Evolutionary conservation across 2,329 filamentous ascomycete genomes (phyloP), one percentile per base, ranked within the genome.

Genomic region (Chaetomiaceae sp.): DNA sequence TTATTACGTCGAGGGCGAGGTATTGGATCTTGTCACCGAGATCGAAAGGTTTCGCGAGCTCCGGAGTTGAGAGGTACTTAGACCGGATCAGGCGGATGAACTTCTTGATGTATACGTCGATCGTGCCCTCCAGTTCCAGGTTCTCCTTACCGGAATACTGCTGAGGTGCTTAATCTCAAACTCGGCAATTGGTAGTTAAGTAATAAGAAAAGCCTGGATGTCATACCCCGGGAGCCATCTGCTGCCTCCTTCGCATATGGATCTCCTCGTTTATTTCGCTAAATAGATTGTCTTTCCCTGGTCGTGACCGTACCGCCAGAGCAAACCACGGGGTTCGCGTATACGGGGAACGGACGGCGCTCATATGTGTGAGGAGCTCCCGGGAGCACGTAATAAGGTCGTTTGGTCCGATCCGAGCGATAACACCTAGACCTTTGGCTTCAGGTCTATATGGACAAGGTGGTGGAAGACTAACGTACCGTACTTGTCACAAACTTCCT

Each of bases 71-170:
- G 21, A 72, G 60, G 58, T 76, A 78, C 49, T 73, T 75, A 20
- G 57, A 61, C 36, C 73, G 69, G 53, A 83, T 73, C 9, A 81
- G 68, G 13, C 68, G 59, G 27, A 82, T 57, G 3, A 81, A 64
- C 34, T 74, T 70, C 50, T 62, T 60, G 38, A 80, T 66, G 40
- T 75, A 71, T 9, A 62, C 57, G 56, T 83, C 75, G 48, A 83
- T 72, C n/a, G 72, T 68, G 10, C 64, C 56, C 60, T 82, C 79
- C 14, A 81, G 63, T 2, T 66, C 66, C 5, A 70, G 67, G 51
- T 79, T 79, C 45, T 81, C 80, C 57, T 78, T 79, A 23, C 78
- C 78, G 2, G 75, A 74, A 59, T 81, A 81, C 75, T 75, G 46
- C 10, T 3, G 18, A 2, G 11, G 21, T n/a, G n/a, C n/a, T n/a